Percentiles rank a stretch among this genome's conserved stretches.
These are phyloP conservation scores for Phytophthora meadii DNA, from an alignment of 352 stramenopile genomes.

Conservation along the genomic window DNA sequence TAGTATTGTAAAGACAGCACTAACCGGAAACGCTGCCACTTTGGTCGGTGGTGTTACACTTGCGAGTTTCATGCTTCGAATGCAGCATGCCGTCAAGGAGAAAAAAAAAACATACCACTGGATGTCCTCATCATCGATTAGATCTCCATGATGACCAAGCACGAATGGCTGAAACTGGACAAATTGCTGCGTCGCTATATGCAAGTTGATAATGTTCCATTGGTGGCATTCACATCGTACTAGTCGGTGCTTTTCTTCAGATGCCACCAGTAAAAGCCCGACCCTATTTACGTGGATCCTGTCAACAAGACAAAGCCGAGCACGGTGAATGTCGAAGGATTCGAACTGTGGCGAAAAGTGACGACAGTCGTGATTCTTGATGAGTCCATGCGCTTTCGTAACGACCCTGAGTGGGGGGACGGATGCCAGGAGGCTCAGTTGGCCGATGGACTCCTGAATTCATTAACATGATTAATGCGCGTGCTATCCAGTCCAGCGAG, in stretches of 20 bases:
- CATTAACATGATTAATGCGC: slow-evolving; percentile 6
- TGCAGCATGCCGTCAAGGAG: slow-evolving; percentile 3
- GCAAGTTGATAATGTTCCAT: not conserved
- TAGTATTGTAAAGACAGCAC: slow-evolving; percentile 1
- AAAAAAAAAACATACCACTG: not conserved
- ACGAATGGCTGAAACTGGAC: not conserved
- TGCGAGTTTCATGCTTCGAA: not conserved
- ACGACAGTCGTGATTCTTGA: slow-evolving; percentile 1
- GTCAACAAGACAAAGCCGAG: not conserved
- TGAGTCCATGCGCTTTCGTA: slow-evolving; percentile 4
- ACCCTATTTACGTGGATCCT: slow-evolving; percentile 2
- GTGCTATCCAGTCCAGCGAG: not conserved
- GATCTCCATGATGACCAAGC: slow-evolving; percentile 16
- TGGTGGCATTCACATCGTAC: slow-evolving; percentile 9
- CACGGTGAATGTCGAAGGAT: not conserved
- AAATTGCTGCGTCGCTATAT: slow-evolving; percentile 1
- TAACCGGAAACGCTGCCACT: not conserved
- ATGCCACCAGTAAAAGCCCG: slow-evolving; percentile 5
- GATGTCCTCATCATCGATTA: slow-evolving; percentile 1
- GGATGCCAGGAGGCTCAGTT: not conserved
- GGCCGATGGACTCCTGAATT: slow-evolving; percentile 2
- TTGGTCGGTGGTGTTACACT: slow-evolving; percentile 3
- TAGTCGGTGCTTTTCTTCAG: slow-evolving; percentile 16
- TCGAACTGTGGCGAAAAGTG: too few species aligned
- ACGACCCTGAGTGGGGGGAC: slow-evolving; percentile 9